Conservation (phyloP, 345 rosid species). For the Ricinus communis region DNA sequence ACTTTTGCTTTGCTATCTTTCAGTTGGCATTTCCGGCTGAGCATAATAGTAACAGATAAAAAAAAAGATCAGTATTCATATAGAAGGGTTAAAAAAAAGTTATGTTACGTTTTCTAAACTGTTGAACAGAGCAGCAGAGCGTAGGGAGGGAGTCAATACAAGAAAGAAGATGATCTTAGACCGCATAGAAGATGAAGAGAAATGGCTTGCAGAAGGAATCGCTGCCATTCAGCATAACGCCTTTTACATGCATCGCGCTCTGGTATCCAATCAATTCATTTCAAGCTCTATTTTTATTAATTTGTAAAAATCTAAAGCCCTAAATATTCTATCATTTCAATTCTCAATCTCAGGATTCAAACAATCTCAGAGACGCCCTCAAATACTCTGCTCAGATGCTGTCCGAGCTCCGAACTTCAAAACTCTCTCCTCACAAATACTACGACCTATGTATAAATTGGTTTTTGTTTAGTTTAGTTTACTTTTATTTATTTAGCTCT, state of each 20-base stretch:
- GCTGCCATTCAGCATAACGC: slow-evolving; percentile 36
- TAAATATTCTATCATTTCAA: background rate
- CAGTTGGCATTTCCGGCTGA: too few relatives aligned
- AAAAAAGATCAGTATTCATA: too few relatives aligned
- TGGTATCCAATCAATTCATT: slow-evolving; percentile 19
- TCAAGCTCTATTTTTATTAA: too few relatives aligned
- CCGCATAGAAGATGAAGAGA: slow-evolving; percentile 33
- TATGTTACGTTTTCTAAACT: too few relatives aligned
- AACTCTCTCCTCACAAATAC: slow-evolving; percentile 36
- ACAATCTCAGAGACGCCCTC: slow-evolving; percentile 32
- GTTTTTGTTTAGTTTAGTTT: background rate
- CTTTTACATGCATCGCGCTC: slow-evolving; percentile 34
- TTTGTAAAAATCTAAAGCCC: background rate
- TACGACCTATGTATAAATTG: slow-evolving; percentile 25
- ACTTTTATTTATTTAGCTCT: background rate
- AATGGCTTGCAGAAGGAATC: slow-evolving; percentile 39
- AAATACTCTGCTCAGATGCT: slow-evolving; percentile 36
- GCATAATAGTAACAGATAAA: too few relatives aligned
- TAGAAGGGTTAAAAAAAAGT: too few relatives aligned
- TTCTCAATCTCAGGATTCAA: slow-evolving; percentile 26
- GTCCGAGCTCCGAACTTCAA: slow-evolving; percentile 35
- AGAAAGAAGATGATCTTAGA: slow-evolving; percentile 17
- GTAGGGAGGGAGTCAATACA: too few relatives aligned
- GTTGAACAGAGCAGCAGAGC: too few relatives aligned
- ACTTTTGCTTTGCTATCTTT: too few relatives aligned